Evolutionary conservation across 169 alveolate genomes (phyloP).

Genomic region (Eimeria zaria): DNA sequence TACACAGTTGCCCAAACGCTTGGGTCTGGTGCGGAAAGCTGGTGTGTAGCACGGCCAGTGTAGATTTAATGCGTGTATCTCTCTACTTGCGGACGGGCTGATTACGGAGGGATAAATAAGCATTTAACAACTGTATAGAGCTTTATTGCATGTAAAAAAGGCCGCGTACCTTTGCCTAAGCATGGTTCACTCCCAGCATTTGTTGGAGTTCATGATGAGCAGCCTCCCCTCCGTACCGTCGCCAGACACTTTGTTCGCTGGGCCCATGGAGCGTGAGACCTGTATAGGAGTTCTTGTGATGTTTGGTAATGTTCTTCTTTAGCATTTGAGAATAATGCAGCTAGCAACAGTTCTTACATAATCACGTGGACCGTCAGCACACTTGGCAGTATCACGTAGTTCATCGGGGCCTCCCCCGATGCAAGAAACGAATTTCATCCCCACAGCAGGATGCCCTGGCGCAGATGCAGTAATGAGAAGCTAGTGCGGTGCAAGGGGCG

Average conservation of each 20-base stretch:
- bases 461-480: too few relatives aligned
- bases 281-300: not conserved
- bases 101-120: not conserved
- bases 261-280: not conserved
- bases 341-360: too few relatives aligned
- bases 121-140: not conserved
- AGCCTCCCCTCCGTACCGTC: not conserved
- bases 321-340: too few relatives aligned
- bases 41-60: not conserved
- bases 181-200: too few relatives aligned
- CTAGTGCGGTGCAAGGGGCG: too few relatives aligned
- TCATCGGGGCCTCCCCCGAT: too few relatives aligned
- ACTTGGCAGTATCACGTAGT: too few relatives aligned
- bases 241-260: not conserved
- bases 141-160: not conserved
- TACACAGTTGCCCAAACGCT: not conserved
- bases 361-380: too few relatives aligned
- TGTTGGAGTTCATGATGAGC: not conserved
- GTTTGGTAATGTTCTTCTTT: too few relatives aligned
- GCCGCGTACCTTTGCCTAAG: too few relatives aligned
- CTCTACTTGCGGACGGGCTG: not conserved
- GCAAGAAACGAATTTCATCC: not conserved
- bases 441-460: not conserved
- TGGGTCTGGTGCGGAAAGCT: not conserved
- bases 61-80: not conserved